Evolutionary conservation across 768 basidiomycete species (phyloP), one percentile per base, ranked within the genome.

Genomic region (Amanita thiersii): DNA sequence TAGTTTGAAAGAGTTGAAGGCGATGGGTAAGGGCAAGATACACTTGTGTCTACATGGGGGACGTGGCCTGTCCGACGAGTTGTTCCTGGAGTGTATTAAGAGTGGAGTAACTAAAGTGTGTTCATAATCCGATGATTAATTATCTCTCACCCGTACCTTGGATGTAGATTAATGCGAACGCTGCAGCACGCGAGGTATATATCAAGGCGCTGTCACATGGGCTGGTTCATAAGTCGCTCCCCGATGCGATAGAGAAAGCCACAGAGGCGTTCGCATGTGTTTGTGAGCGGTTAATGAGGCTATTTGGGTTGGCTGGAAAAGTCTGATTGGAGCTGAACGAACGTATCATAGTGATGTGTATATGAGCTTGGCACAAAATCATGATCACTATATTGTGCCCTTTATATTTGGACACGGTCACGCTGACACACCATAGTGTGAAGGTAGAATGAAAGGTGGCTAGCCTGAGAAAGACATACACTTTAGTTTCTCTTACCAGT

Each of bases 21-120:
- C 47, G 8, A 59, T 52, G 26, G 69, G 70, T 44, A 50, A 56
- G 25, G 61, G 60, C 23, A 54, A 49, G 7, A 47, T 66, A 3
- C 63, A 61, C 1, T 50, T 72, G 9, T 71, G 69, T 37, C 54
- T 72, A 1, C 69, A 70, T 47, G 69, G 70, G 11, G 70, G 69
- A 1, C 66, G 68, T 39, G 61, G 65, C 23, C 56, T 72, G 5
- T 65, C 66, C 3, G 67, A 70, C 39, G 60, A 57, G 19, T 54
- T 72, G n/a, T 69, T 71, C 44, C 47, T 51, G 9, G 65, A 67
- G 43, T 71, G 68, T 41, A 70, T 72, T 43, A 58, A 58, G 36
- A 69, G 63, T 40, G 70, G 70, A 3, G 61, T 70, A 14, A 68
- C 63, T 52, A 72, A 72, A 54, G 68, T 61, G 39, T 3, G 40